Percentiles rank a stretch among this genome's conserved stretches.
phyloP scores from a whole-genome alignment of 1,284 basidiomycete species.

The Trichosporon inkin region DNA sequence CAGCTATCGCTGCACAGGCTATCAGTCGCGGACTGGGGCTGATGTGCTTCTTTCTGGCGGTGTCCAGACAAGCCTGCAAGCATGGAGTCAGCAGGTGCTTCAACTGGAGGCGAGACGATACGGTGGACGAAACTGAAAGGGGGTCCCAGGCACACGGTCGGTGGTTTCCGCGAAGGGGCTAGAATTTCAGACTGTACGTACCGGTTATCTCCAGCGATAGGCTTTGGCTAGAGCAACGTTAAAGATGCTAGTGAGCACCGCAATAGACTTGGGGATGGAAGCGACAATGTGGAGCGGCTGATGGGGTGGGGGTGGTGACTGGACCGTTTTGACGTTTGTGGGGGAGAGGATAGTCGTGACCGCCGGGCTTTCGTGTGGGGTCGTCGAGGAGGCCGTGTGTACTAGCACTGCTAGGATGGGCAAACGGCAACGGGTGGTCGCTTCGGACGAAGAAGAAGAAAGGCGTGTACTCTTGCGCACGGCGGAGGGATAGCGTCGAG shows the following conservation, averaged over 20 bases:
- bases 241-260: not conserved
- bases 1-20: not conserved
- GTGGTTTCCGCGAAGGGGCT: constrained; percentile 5
- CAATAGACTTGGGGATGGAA: not conserved
- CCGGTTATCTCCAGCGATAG: constrained; percentile 6
- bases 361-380: not conserved
- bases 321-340: not conserved
- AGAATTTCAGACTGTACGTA: constrained; percentile 7
- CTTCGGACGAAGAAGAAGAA: not conserved
- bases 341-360: not conserved
- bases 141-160: not conserved
- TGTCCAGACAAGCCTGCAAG: not conserved
- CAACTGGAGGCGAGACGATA: not conserved
- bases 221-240: not conserved
- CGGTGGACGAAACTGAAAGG: not conserved
- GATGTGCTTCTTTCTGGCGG: not conserved
- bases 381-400: not conserved
- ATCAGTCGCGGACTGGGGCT: not conserved
- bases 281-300: not conserved
- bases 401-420: not conserved
- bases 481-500: not conserved
- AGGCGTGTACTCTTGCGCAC: not conserved
- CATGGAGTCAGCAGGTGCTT: constrained; percentile 1
- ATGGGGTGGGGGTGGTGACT: not conserved
- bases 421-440: not conserved